These are phyloP conservation scores for Pseudogymnoascus sp. DNA, from an alignment of 2,329 filamentous ascomycete genomes.

Conservation along the genomic window DNA sequence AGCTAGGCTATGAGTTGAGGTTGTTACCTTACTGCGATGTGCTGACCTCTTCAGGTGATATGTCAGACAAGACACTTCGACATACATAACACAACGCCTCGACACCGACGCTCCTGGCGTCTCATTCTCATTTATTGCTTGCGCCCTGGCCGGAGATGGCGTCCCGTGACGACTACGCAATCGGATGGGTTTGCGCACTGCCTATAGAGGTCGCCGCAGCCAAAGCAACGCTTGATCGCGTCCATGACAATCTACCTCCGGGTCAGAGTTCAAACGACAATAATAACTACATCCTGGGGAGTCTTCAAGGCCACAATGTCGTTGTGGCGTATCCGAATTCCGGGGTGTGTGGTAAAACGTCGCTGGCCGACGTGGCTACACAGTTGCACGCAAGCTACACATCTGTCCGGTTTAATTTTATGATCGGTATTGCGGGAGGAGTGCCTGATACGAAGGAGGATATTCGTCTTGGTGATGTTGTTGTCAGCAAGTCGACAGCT, in stretches of 20 bases:
- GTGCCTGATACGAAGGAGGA: conserved; percentile 15
- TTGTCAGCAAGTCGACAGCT: conserved; percentile 16
- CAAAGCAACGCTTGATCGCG: conserved; percentile 26
- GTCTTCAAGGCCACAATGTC: conserved; percentile 24
- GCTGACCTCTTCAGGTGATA: too few relatives aligned
- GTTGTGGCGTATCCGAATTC: conserved; percentile 22
- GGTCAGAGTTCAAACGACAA: conserved; percentile 17
- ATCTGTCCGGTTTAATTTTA: conserved; percentile 13
- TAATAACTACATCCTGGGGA: conserved; percentile 24
- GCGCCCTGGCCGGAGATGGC: not conserved
- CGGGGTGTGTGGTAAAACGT: conserved; percentile 19
- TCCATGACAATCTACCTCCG: conserved; percentile 18
- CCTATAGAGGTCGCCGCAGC: conserved; percentile 27
- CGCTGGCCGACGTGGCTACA: conserved; percentile 17
- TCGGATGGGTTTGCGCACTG: conserved; percentile 31
- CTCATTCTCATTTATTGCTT: too few relatives aligned
- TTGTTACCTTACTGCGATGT: too few relatives aligned
- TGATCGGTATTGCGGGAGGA: conserved; percentile 21
- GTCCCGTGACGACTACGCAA: conserved; percentile 23
- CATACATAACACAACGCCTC: too few relatives aligned
- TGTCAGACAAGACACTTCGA: too few relatives aligned
- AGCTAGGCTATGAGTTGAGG: too few relatives aligned
- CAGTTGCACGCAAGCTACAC: conserved; percentile 18
- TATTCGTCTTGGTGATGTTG: conserved; percentile 18
- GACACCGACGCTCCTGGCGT: too few relatives aligned